Percentiles rank a stretch among this genome's conserved stretches.
Evolutionary conservation across 2,329 filamentous ascomycete genomes (phyloP).

Genomic region (Malbranchea zuffiana): DNA sequence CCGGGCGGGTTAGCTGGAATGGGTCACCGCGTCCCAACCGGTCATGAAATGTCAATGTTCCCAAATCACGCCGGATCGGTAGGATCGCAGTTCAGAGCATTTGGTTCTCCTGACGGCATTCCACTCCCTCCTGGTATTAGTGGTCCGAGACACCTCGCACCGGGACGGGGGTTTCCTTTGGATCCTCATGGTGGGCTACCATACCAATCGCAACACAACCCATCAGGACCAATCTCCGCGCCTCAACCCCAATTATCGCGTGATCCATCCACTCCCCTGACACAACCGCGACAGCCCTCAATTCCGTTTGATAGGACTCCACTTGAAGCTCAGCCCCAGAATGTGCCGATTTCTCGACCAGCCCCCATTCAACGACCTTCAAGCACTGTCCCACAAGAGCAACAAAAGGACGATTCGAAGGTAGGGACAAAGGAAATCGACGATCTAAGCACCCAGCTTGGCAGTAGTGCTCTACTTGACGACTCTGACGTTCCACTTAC

Average conservation of each 20-base stretch:
- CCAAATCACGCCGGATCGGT: conserved; percentile 42
- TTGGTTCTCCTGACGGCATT: conserved; percentile 41
- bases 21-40: conserved; percentile 42
- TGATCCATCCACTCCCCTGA: conserved; percentile 36
- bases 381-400: conserved; percentile 51
- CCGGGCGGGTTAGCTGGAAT: conserved; percentile 45
- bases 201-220: conserved; percentile 36
- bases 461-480: conserved; percentile 76
- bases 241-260: conserved; percentile 20
- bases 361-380: conserved; percentile 79
- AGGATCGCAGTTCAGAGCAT: conserved; percentile 45
- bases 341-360: conserved; percentile 69
- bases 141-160: conserved; percentile 48
- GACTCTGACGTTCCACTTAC: conserved; percentile 60
- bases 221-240: conserved; percentile 24
- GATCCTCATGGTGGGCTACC: conserved; percentile 35
- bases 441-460: conserved; percentile 65
- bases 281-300: conserved; percentile 68
- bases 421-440: conserved; percentile 51
- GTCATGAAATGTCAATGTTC: conserved; percentile 46
- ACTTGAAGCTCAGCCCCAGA: conserved; percentile 49
- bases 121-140: conserved; percentile 51
- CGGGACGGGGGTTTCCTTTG: conserved; percentile 45
- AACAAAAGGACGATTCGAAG: conserved; percentile 31
- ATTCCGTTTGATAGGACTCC: conserved; percentile 47